These are phyloP conservation scores for Zasmidium cellare DNA, from an alignment of 2,329 filamentous ascomycete genomes.

Conservation along the genomic window DNA sequence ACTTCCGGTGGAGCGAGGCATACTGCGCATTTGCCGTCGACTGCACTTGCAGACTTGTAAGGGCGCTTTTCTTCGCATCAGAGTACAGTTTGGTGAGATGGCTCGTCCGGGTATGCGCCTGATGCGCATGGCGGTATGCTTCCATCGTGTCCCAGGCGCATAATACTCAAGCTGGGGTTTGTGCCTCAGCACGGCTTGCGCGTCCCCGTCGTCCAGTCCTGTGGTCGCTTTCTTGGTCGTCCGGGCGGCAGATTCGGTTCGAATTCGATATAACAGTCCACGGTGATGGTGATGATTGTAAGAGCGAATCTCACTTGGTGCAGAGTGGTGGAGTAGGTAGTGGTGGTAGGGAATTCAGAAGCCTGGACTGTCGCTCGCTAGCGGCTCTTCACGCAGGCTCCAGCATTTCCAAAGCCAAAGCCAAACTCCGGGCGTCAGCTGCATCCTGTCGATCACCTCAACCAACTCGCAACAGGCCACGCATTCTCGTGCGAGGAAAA, in stretches of 20 bases:
- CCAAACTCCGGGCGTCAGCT: background rate
- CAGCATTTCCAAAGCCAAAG: background rate
- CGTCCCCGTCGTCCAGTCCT: background rate
- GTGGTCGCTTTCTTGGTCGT: background rate
- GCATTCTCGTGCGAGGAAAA: too few relatives aligned
- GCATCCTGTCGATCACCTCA: background rate
- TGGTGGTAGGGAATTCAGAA: background rate
- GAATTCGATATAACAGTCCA: background rate
- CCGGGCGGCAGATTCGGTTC: background rate
- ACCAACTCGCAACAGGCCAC: too few relatives aligned
- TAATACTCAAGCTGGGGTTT: background rate
- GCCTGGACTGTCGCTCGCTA: background rate
- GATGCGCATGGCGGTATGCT: constrained; percentile 14
- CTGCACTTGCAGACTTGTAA: constrained; percentile 62
- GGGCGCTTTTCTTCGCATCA: constrained; percentile 70
- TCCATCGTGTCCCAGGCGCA: constrained; percentile 9
- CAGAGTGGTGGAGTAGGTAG: background rate
- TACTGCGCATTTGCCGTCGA: constrained; percentile 64
- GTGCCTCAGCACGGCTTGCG: constrained; percentile 2
- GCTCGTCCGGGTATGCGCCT: constrained; percentile 24
- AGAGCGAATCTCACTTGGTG: background rate
- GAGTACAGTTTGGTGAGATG: constrained; percentile 71
- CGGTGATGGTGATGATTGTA: background rate
- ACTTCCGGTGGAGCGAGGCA: constrained; percentile 70
- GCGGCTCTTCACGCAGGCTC: background rate